Conservation (phyloP, 140 eudicot species). For the Bidens hawaiensis region DNA sequence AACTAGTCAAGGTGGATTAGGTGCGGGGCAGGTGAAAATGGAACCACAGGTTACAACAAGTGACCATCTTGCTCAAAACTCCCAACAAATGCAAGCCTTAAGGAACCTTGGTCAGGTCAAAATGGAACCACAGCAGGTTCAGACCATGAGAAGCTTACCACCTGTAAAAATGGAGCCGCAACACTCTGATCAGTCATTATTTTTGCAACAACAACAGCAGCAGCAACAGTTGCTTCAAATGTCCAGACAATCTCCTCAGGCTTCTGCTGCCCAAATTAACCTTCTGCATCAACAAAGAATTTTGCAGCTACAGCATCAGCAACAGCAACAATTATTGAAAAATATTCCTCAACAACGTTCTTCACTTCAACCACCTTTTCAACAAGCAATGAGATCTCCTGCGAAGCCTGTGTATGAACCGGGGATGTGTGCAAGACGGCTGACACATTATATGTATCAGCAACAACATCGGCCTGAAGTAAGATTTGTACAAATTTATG, state of each 20-base stretch:
- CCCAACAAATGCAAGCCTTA: slow-evolving; percentile 77
- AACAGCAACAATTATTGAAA: slow-evolving; percentile 79
- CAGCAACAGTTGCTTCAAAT: slow-evolving; percentile 72
- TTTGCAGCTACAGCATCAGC: slow-evolving; percentile 87
- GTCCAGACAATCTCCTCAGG: slow-evolving; percentile 92
- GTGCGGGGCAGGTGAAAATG: slow-evolving; percentile 71
- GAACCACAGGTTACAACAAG: slow-evolving; percentile 64
- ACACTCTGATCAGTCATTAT: slow-evolving; percentile 69
- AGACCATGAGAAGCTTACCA: slow-evolving; percentile 66
- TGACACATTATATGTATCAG: slow-evolving; percentile 98
- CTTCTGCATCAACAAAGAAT: slow-evolving; percentile 87
- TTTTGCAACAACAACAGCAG: slow-evolving; percentile 53
- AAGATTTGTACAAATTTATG: slow-evolving; percentile 25
- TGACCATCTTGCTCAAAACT: slow-evolving; percentile 50
- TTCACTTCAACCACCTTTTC: slow-evolving; percentile 69
- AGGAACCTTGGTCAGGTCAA: slow-evolving; percentile 67
- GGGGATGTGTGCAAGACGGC: slow-evolving; percentile 94
- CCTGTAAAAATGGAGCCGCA: slow-evolving; percentile 88
- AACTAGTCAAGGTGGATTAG: slow-evolving; percentile 58
- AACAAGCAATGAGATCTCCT: slow-evolving; percentile 70
- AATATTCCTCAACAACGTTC: slow-evolving; percentile 83
- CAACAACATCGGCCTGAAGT: slow-evolving; percentile 99
- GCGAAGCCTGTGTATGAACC: slow-evolving; percentile 91
- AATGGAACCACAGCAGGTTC: slow-evolving; percentile 81
- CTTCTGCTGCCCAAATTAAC: slow-evolving; percentile 77